Evolutionary conservation across 73 alveolate genomes (phyloP).

Genomic region (Paramecium octaurelia): DNA sequence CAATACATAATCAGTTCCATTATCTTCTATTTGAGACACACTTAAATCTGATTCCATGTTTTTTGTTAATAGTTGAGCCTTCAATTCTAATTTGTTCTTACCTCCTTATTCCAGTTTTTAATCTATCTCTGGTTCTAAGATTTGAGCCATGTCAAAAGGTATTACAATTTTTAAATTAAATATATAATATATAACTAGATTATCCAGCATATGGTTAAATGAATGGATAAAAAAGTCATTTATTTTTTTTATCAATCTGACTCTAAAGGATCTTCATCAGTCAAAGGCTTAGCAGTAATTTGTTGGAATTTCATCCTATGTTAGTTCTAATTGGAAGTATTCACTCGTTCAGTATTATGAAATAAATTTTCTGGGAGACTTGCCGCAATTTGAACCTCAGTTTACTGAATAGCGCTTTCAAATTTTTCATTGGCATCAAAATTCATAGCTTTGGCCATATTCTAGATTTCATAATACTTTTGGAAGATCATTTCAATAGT

Average conservation of each 20-base stretch:
- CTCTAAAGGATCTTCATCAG: neutral
- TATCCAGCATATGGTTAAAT: neutral
- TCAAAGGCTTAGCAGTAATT: neutral
- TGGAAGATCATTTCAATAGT: neutral
- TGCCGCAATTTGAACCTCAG: neutral
- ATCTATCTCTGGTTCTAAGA: neutral
- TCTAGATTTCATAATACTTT: neutral
- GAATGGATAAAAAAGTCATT: too few species aligned
- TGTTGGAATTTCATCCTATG: neutral
- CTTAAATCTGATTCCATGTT: neutral
- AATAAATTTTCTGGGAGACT: neutral
- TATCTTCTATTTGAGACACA: conserved; percentile 39
- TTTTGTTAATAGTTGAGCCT: neutral
- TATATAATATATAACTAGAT: neutral
- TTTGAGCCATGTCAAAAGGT: neutral
- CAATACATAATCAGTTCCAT: conserved; percentile 55
- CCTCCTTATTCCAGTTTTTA: neutral
- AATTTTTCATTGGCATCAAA: neutral
- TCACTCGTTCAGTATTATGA: neutral
- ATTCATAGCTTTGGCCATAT: neutral
- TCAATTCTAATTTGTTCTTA: neutral
- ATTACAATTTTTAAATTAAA: too few species aligned
- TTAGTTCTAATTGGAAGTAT: neutral
- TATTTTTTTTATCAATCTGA: too few species aligned
- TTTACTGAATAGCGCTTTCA: neutral